phyloP scores from a whole-genome alignment of 2,329 filamentous ascomycete species.

The Aurifilum marmelostoma region DNA sequence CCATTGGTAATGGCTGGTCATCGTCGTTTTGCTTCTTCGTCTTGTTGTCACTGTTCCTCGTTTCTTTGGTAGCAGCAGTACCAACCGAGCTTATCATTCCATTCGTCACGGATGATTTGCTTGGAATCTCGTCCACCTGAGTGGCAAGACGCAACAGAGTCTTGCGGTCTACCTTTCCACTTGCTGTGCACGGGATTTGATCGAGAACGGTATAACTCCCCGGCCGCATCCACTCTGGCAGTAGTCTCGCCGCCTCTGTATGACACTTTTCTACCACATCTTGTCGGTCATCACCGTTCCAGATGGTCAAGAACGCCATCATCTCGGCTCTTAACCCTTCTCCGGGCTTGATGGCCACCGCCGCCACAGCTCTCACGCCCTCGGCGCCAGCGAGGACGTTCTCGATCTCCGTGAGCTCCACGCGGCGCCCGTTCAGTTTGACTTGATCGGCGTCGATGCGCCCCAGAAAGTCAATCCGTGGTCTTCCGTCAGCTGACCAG shows the following conservation, averaged over 20 bases:
- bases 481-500: conserved; percentile 23
- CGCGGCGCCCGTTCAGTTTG: conserved; percentile 26
- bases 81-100: background rate
- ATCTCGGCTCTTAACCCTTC: conserved; percentile 40
- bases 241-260: conserved; percentile 53
- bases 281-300: background rate
- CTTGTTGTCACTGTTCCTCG: too few species aligned
- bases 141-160: background rate
- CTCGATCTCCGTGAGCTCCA: conserved; percentile 30
- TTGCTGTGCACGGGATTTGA: conserved; percentile 59
- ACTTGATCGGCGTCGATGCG: conserved; percentile 26
- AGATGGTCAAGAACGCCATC: too few species aligned
- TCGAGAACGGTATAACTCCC: conserved; percentile 53
- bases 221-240: conserved; percentile 65
- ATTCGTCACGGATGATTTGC: background rate
- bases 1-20: background rate
- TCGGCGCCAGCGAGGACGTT: conserved; percentile 22
- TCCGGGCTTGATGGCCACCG: conserved; percentile 1
- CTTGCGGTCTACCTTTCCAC: conserved; percentile 63
- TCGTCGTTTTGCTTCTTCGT: too few species aligned
- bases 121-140: too few species aligned
- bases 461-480: conserved; percentile 30
- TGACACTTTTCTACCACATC: background rate
- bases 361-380: conserved; percentile 27
- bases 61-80: too few species aligned